phyloP scores from a whole-genome alignment of 2,329 filamentous ascomycete genomes.

The Grosmannia penicillata region DNA sequence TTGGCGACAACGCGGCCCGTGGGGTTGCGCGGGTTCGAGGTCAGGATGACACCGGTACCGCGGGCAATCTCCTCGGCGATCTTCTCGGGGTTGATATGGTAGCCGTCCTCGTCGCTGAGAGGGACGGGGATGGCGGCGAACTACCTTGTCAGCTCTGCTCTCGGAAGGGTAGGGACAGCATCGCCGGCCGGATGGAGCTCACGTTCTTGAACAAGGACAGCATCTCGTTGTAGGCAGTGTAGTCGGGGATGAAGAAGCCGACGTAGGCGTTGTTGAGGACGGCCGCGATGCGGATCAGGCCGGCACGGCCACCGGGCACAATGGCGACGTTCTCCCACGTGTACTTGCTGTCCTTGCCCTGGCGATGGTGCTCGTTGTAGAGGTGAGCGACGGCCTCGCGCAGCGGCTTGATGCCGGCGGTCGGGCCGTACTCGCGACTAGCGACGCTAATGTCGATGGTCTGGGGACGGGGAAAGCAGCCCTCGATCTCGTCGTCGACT shows the following conservation, averaged over 20 bases:
- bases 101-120: conserved; percentile 69
- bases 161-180: background rate
- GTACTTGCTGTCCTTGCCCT: conserved; percentile 79
- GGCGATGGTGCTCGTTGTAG: conserved; percentile 84
- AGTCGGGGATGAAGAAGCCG: conserved; percentile 88
- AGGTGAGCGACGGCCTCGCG: conserved; percentile 78
- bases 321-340: conserved; percentile 97
- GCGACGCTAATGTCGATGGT: conserved; percentile 64
- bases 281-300: conserved; percentile 86
- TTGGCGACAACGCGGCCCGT: conserved; percentile 79
- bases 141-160: no score
- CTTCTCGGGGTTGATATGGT: conserved; percentile 87
- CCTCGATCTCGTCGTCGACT: conserved; percentile 82
- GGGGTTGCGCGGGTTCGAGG: conserved; percentile 89
- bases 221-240: conserved; percentile 98
- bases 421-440: conserved; percentile 82
- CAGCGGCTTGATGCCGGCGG: conserved; percentile 82
- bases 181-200: conserved; percentile 12
- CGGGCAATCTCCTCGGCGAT: conserved; percentile 83
- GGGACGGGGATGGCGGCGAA: conserved; percentile 81
- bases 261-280: conserved; percentile 86
- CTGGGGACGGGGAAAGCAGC: conserved; percentile 71
- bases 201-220: conserved; percentile 83
- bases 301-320: conserved; percentile 83
- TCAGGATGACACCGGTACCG: conserved; percentile 77